phyloP scores from a whole-genome alignment of 169 alveolate genomes.

The Eimeria maxima region DNA sequence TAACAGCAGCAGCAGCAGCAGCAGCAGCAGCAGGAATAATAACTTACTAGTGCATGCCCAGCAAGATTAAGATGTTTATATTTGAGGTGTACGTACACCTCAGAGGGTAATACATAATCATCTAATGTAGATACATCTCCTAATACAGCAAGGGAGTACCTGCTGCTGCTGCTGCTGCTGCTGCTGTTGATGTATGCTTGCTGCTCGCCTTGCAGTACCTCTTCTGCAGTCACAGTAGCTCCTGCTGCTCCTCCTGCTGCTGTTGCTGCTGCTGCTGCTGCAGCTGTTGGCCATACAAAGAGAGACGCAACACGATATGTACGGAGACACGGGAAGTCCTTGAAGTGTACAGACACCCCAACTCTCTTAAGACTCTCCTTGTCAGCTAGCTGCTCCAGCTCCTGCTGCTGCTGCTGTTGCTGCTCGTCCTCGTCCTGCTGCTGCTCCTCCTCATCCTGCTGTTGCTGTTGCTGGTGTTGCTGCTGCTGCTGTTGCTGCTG shows the following conservation, averaged over 20 bases:
- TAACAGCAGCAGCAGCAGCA: neutral
- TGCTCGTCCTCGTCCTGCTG: neutral
- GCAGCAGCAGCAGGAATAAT: neutral
- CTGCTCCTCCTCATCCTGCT: neutral
- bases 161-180: neutral
- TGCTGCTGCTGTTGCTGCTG: conserved; percentile 32
- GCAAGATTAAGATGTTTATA: neutral
- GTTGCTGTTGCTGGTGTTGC: conserved; percentile 18
- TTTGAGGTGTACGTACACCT: conserved; percentile 39
- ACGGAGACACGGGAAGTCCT: conserved; percentile 33
- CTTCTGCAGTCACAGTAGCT: neutral
- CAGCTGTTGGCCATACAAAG: conserved; percentile 6
- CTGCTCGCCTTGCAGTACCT: conserved; percentile 39
- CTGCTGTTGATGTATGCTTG: no score
- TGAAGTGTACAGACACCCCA: conserved; percentile 26
- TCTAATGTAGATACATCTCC: neutral
- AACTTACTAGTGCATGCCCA: conserved; percentile 17
- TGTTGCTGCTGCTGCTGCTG: neutral
- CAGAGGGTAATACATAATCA: neutral
- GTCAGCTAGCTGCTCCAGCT: neutral
- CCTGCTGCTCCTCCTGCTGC: neutral
- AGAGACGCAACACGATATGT: conserved; percentile 8
- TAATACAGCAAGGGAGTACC: neutral
- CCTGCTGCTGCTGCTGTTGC: neutral
- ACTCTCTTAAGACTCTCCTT: neutral